These are phyloP conservation scores for Pythium vanterpoolii DNA, from an alignment of 352 stramenopile species.

Conservation along the genomic window DNA sequence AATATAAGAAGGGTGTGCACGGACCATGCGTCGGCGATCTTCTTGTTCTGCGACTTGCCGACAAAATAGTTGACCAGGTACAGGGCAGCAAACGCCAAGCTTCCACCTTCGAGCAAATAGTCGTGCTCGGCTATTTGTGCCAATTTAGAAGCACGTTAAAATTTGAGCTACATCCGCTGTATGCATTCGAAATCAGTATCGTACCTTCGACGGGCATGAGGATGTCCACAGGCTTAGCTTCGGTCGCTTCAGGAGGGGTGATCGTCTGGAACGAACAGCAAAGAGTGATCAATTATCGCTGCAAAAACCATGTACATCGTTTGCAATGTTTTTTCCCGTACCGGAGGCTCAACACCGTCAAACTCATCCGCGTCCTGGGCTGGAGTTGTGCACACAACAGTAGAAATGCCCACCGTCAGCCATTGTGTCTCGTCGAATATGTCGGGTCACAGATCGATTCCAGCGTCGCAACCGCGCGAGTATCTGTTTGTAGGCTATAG, in stretches of 20 bases:
- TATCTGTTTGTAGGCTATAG: neutral
- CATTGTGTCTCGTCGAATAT: neutral
- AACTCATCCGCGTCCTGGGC: constrained; percentile 30
- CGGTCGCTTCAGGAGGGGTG: constrained; percentile 12
- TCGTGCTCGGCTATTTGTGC: constrained; percentile 11
- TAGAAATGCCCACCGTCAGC: neutral
- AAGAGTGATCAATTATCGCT: neutral
- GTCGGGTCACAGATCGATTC: neutral
- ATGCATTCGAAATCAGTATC: neutral
- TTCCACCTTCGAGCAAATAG: constrained; percentile 45
- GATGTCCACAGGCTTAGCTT: neutral
- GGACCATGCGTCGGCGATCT: constrained; percentile 64
- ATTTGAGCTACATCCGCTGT: neutral
- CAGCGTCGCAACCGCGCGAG: neutral
- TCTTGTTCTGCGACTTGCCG: constrained; percentile 63
- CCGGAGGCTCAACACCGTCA: constrained; percentile 23
- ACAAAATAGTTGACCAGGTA: constrained; percentile 63
- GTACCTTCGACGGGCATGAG: neutral
- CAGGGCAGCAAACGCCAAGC: constrained; percentile 41
- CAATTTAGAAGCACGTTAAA: neutral
- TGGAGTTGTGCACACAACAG: neutral
- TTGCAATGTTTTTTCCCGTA: constrained; percentile 17
- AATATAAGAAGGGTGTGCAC: neutral
- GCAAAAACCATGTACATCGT: neutral
- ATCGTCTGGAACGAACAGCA: constrained; percentile 9